These are phyloP conservation scores for Trichophyton verrucosum DNA, from an alignment of 2,329 filamentous ascomycete genomes.

Conservation along the genomic window DNA sequence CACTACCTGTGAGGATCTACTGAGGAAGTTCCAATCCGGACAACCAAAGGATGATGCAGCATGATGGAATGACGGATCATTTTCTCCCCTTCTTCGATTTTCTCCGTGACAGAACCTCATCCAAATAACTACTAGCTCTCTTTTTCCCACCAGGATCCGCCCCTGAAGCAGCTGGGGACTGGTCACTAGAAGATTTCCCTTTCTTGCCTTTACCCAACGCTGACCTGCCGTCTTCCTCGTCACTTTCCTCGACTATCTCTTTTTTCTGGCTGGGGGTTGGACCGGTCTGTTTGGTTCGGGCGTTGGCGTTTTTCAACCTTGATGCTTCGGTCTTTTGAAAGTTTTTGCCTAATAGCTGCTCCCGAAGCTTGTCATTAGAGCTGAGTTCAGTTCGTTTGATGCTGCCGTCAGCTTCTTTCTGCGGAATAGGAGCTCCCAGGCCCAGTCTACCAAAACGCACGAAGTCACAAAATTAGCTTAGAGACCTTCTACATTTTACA, in stretches of 20 bases:
- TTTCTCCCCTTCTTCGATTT: slow-evolving; percentile 38
- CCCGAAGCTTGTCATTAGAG: slow-evolving; percentile 35
- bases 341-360: slow-evolving; percentile 35
- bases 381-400: slow-evolving; percentile 30
- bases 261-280: not conserved
- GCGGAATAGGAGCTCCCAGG: slow-evolving; percentile 36
- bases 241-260: slow-evolving; percentile 32
- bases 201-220: slow-evolving; percentile 24
- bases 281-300: not conserved
- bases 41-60: not conserved
- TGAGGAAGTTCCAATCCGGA: not conserved
- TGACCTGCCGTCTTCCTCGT: slow-evolving; percentile 33
- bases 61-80: not conserved
- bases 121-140: slow-evolving; percentile 34
- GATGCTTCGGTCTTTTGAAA: slow-evolving; percentile 20
- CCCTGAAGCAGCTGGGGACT: slow-evolving; percentile 9
- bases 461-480: slow-evolving; percentile 1
- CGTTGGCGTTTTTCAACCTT: not conserved
- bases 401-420: slow-evolving; percentile 28
- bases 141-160: not conserved
- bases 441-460: slow-evolving; percentile 29
- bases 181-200: slow-evolving; percentile 12
- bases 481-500: not conserved
- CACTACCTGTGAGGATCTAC: not conserved
- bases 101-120: slow-evolving; percentile 38